phyloP scores from a whole-genome alignment of 2,329 filamentous ascomycete species.

The Malbranchea zuffiana region DNA sequence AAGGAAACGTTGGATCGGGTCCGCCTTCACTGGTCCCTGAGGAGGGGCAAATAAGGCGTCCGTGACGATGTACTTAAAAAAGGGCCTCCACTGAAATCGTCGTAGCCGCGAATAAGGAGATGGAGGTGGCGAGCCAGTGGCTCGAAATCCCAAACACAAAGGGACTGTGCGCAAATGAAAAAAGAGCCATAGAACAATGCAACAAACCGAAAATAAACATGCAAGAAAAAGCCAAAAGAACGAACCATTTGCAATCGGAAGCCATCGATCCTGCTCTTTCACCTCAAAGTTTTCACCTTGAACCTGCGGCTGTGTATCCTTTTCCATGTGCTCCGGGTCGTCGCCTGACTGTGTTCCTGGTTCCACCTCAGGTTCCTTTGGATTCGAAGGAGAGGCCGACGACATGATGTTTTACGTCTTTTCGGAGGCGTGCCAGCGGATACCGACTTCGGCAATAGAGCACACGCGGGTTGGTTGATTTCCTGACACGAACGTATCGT shows the following conservation, averaged over 20 bases:
- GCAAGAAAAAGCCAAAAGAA: slow-evolving; percentile 28
- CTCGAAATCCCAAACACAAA: no score
- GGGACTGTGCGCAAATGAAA: no score
- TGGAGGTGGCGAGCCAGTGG: no score
- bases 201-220: background rate
- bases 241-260: slow-evolving; percentile 99
- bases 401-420: slow-evolving; percentile 68
- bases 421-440: slow-evolving; percentile 18
- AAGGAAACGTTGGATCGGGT: no score
- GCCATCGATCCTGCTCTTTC: slow-evolving; percentile 98
- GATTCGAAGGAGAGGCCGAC: slow-evolving; percentile 67
- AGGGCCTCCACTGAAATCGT: no score
- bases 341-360: slow-evolving; percentile 88
- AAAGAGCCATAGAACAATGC: slow-evolving; percentile 1
- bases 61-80: no score
- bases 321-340: slow-evolving; percentile 80
- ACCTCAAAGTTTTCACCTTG: slow-evolving; percentile 94
- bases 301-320: slow-evolving; percentile 62
- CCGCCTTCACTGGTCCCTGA: no score
- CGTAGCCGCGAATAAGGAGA: no score
- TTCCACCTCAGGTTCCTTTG: slow-evolving; percentile 81
- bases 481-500: slow-evolving; percentile 30
- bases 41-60: no score
- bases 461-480: slow-evolving; percentile 27
- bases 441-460: slow-evolving; percentile 27